These are phyloP conservation scores for Rhodotorula babjevae DNA, from an alignment of 768 basidiomycete genomes.

Conservation along the genomic window DNA sequence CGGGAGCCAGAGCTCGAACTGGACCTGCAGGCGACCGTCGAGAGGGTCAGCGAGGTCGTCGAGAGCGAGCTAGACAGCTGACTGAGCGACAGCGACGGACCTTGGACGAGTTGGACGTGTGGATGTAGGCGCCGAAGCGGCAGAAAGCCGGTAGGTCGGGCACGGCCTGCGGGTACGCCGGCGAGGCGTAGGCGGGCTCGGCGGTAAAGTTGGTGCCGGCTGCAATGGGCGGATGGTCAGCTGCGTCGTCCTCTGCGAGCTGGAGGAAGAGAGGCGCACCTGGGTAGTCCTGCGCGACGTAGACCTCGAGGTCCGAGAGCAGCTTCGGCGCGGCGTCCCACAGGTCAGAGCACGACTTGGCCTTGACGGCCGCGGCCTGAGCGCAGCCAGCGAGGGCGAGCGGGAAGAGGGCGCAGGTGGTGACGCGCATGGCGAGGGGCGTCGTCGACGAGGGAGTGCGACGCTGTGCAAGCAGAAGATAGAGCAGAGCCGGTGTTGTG, in stretches of 20 bases:
- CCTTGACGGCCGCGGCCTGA: neutral
- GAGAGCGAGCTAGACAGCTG: no score
- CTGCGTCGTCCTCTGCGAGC: no score
- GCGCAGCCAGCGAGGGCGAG: neutral
- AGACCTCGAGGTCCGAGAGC: slow-evolving; percentile 28
- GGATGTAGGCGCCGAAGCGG: slow-evolving; percentile 39
- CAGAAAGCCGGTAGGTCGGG: slow-evolving; percentile 34
- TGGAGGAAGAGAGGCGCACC: neutral
- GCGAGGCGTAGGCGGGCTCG: neutral
- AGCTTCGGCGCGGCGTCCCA: slow-evolving; percentile 22
- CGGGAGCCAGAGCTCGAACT: slow-evolving; percentile 41
- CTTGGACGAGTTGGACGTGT: slow-evolving; percentile 25
- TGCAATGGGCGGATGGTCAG: neutral
- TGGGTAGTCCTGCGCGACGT: slow-evolving; percentile 15
- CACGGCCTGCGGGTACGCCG: slow-evolving; percentile 6
- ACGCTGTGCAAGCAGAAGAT: no score
- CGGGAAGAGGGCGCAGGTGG: neutral
- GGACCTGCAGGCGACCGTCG: slow-evolving; percentile 5
- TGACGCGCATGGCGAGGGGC: no score
- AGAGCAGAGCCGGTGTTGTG: no score
- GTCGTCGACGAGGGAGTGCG: no score
- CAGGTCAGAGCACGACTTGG: slow-evolving; percentile 11
- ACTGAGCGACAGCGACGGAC: neutral
- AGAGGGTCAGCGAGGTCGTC: neutral
- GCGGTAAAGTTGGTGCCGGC: slow-evolving; percentile 14